Evolutionary conservation across 345 rosid genomes (phyloP), one percentile per base, ranked within the genome.

Genomic region (Citrus inodora): DNA sequence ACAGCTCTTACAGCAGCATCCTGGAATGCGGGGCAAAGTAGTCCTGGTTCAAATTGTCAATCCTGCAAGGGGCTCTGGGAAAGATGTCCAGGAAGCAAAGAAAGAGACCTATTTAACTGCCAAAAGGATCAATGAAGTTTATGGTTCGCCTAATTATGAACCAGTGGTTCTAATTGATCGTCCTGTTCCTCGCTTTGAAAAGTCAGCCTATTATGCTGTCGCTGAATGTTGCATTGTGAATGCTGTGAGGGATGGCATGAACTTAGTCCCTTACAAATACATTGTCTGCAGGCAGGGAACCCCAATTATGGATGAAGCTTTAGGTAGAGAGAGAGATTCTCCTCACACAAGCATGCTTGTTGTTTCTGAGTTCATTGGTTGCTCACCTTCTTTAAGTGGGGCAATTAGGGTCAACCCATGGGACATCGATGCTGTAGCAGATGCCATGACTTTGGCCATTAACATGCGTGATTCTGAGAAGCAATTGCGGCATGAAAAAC

Each of bases 171-270:
- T 92, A 59, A 88, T 92, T 27, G 94, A 92, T 76, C 97, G 92
- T 70, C 85, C 74, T 21, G 93, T 89, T 77, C 91, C 91, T 1
- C 94, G 93, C 58, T 86, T 83, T 70, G 97, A 92, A 84, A 92
- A 92, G 88, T 87, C 91, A 62, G 97, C 97, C 1, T 92, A 92
- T 75, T 92, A 92, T 82, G 89, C 94, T 69, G 76, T 88, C 65
- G 94, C 97, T 22, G 97, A 92, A 74, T 91, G 93, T 68, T 92
- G 97, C 82, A 75, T 92, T 59, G 94, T 92, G 81, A 92, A 87
- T 81, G 97, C 97, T 14, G 94, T 92, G 71, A 85, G 97, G 82
- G 97, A 92, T 59, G 97, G 97, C 73, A 92, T 92, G 97, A 92
- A 92, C 85, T 86, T 92, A 32, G 94, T 92, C 35, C 92, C 94